These are phyloP conservation scores for Chaetomium strumarium DNA, from an alignment of 2,329 filamentous ascomycete genomes.

Conservation along the genomic window DNA sequence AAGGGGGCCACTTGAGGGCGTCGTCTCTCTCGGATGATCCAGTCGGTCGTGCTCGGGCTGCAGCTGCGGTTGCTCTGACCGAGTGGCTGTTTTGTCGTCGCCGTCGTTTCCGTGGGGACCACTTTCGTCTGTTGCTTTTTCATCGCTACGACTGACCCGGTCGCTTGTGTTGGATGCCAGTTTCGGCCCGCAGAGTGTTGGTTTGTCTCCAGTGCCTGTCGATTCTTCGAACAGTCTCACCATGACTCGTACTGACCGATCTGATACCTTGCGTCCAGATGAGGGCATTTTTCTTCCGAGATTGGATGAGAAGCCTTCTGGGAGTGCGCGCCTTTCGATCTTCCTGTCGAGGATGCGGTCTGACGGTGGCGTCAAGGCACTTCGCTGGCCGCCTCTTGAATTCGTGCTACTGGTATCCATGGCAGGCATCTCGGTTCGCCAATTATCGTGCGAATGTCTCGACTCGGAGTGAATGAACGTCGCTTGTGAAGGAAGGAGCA, in stretches of 20 bases:
- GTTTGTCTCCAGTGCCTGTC: neutral
- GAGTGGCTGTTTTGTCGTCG: neutral
- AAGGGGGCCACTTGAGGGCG: neutral
- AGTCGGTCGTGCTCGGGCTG: neutral
- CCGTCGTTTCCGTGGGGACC: neutral
- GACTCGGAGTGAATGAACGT: too few species aligned
- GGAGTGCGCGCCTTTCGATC: constrained; percentile 22
- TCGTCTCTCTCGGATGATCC: neutral
- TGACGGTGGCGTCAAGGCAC: neutral
- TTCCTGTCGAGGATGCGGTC: constrained; percentile 22
- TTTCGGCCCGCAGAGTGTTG: neutral
- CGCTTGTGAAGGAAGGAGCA: too few species aligned
- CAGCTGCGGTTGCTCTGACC: neutral
- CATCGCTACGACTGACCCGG: neutral
- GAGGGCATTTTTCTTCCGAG: constrained; percentile 15
- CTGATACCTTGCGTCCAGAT: neutral
- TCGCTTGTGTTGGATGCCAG: neutral
- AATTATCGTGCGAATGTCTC: neutral
- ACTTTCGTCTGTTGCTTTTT: neutral
- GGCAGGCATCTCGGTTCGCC: neutral
- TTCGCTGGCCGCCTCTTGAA: neutral
- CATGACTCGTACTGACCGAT: constrained; percentile 10
- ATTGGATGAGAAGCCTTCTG: constrained; percentile 29
- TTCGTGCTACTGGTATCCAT: neutral
- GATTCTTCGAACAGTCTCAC: constrained; percentile 10